Base-by-base conservation (phyloP, 23 red algal genomes). In the Gracilaria domingensis region DNA sequence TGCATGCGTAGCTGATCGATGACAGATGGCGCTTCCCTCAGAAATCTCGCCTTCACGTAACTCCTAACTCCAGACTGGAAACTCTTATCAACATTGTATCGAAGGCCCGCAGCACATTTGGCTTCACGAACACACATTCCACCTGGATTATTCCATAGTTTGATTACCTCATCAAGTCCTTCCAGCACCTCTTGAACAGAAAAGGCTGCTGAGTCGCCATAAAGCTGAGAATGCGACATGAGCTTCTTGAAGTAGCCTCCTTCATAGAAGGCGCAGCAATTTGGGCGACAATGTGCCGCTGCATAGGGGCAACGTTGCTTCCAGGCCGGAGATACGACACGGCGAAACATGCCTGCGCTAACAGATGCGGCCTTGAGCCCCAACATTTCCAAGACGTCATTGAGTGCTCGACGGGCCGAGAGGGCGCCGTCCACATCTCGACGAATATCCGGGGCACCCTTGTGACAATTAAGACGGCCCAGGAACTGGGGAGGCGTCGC, bases 171-270 rank as follows among this genome's bases (percentile, higher is more conserved):
- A 66, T 88, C 84, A 16, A 88, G 38, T 18, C 84, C 84, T 37
- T 88, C 84, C 8, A 88, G 49, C 44, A 88, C 37, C 37, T 88
- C 84, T 47, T 88, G 59, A 20, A 88, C 84, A 35, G 59, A 69
- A 60, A 70, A 76, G 66, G 66, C 55, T 4, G 84, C 59, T 17
- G 66, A 48, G 37, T 69, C 59, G 26, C 84, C 84, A 47, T 88
- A 88, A 38, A 88, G 30, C 18, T 88, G 84, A 9, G 50, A 61
- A 29, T 88, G 84, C 28, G 66, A 58, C 84, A 88, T 88, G 70
- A 88, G 59, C 42, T 88, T 88, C 54, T 88, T 88, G 66, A 88
- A 88, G 34, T 88, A 88, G 29, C 84, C 84, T 23, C 84, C 84
- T 26, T 88, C 84, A 45, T 88, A 88, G 70, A 88, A 88, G 25